phyloP scores from a whole-genome alignment of 257 asterid species.

The Jaltomata sinuosa region DNA sequence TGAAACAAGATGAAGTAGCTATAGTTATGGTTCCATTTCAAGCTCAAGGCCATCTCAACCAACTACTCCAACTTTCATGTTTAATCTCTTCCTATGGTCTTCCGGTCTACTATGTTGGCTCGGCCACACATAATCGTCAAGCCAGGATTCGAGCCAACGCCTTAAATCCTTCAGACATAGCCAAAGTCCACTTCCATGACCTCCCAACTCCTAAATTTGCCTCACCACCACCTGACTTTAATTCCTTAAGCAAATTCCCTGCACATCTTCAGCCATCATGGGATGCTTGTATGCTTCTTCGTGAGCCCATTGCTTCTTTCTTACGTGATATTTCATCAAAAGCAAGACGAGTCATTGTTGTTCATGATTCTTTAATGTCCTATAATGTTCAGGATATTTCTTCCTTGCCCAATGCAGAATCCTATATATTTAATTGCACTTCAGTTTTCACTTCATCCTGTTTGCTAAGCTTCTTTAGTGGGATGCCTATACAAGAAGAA shows the following conservation, averaged over 20 bases:
- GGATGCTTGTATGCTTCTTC: too few species aligned
- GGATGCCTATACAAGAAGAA: neutral
- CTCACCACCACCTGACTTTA: too few species aligned
- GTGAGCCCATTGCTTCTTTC: too few species aligned
- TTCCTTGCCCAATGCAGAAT: too few species aligned
- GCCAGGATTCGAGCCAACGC: neutral
- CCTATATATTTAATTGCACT: too few species aligned
- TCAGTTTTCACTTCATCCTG: neutral
- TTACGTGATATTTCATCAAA: too few species aligned
- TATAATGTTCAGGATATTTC: too few species aligned
- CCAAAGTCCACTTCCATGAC: neutral
- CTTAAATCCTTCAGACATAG: neutral
- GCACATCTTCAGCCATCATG: too few species aligned
- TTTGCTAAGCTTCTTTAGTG: neutral
- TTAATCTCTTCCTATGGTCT: neutral
- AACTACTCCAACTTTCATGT: neutral
- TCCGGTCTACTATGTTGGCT: neutral
- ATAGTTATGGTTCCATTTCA: neutral
- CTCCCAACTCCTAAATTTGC: too few species aligned
- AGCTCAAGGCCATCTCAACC: neutral
- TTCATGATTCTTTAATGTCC: neutral
- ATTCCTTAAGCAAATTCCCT: too few species aligned
- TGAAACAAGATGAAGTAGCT: neutral
- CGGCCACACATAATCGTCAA: neutral
- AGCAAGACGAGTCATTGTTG: too few species aligned